Evolutionary conservation across 306 rosid species (phyloP).

Genomic region (Quercus dentata): DNA sequence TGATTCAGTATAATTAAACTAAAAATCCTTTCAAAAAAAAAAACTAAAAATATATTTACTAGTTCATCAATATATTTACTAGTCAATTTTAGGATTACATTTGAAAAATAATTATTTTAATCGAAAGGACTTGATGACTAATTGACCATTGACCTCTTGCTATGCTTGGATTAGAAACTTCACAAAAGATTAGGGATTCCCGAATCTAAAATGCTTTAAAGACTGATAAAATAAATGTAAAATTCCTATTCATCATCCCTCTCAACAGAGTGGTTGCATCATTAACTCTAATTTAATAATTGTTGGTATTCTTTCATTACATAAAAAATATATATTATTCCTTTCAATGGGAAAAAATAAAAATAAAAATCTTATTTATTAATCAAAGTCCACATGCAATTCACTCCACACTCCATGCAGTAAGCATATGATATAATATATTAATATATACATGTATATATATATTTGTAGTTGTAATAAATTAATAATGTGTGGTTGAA

Average conservation of each 20-base stretch:
- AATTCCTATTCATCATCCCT: not conserved
- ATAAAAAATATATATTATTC: not conserved
- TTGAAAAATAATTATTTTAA: not conserved
- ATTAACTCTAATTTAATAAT: not conserved
- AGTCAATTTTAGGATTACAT: not conserved
- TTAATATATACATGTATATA: no score
- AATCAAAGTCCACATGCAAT: slow-evolving; percentile 18
- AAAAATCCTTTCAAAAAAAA: no score
- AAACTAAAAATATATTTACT: no score
- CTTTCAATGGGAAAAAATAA: not conserved
- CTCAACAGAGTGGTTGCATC: not conserved
- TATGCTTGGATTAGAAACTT: not conserved
- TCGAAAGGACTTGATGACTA: not conserved
- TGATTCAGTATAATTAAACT: no score
- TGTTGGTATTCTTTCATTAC: not conserved
- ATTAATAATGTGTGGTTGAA: slow-evolving; percentile 1
- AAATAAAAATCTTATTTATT: not conserved
- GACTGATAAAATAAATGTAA: not conserved
- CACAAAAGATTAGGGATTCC: not conserved
- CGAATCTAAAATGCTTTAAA: not conserved
- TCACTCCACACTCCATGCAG: not conserved
- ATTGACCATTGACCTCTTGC: not conserved
- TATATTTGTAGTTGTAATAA: not conserved
- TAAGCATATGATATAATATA: no score
- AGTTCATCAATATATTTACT: no score